A percentile compares a stretch with the other conserved stretches of the same genome.
Evolutionary conservation across 345 rosid species (phyloP).

Genomic region (Aethionema arabicum): DNA sequence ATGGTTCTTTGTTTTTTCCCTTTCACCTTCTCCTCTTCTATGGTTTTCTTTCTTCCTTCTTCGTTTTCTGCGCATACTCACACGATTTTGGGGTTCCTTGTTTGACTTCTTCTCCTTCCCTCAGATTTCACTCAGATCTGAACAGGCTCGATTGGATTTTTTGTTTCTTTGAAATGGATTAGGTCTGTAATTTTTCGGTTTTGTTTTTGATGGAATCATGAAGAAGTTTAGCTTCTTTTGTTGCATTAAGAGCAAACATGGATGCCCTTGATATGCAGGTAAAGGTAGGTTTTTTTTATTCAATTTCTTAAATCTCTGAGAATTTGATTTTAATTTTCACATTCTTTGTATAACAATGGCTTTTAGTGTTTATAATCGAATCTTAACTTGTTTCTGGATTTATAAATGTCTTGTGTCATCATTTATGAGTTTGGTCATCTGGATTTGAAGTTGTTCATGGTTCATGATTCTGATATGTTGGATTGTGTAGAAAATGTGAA

Average conservation of each 20-base stretch:
- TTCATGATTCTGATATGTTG: conserved; percentile 22
- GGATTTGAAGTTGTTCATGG: background rate
- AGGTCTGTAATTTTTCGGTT: too few relatives aligned
- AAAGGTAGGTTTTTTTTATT: background rate
- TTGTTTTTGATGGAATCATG: too few relatives aligned
- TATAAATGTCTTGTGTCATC: conserved; percentile 1
- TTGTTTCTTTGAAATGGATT: too few relatives aligned
- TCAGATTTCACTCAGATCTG: too few relatives aligned
- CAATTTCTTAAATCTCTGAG: background rate
- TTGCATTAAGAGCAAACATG: conserved; percentile 92
- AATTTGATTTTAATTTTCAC: conserved; percentile 10
- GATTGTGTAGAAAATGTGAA: conserved; percentile 71
- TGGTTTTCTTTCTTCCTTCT: too few relatives aligned
- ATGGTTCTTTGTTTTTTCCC: too few relatives aligned
- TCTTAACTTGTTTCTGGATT: conserved; percentile 7
- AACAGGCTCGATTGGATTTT: too few relatives aligned
- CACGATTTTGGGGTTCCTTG: too few relatives aligned
- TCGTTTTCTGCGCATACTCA: too few relatives aligned
- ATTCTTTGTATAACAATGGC: conserved; percentile 7
- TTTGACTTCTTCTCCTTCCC: too few relatives aligned
- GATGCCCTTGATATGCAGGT: conserved; percentile 96
- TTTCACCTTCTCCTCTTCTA: too few relatives aligned
- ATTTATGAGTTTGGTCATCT: background rate
- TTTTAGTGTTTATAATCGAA: conserved; percentile 16
- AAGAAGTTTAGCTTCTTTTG: conserved; percentile 89